phyloP scores from a whole-genome alignment of 1,139 yeast genomes.

The Geotrichum macrosporum region DNA sequence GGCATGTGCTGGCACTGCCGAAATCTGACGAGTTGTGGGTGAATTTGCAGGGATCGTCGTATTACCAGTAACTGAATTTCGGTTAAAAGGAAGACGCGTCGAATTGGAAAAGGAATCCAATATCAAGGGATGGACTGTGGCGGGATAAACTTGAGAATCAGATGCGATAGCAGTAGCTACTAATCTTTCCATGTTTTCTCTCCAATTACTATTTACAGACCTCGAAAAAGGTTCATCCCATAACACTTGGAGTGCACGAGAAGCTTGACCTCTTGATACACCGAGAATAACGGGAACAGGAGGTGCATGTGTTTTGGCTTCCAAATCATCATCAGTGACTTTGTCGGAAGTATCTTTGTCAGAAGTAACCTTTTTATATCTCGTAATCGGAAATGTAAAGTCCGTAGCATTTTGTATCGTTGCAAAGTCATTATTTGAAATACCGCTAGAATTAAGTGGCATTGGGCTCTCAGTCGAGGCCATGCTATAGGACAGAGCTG shows the following conservation, averaged over 20 bases:
- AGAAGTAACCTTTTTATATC: neutral
- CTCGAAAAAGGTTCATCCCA: slow-evolving; percentile 1
- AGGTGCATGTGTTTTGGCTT: slow-evolving; percentile 6
- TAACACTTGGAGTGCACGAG: neutral
- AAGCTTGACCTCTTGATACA: slow-evolving; percentile 5
- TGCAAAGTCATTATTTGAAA: neutral
- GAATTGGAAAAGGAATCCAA: neutral
- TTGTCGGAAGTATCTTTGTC: neutral
- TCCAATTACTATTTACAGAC: slow-evolving; percentile 1
- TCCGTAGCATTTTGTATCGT: neutral
- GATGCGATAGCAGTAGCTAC: neutral
- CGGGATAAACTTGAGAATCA: neutral
- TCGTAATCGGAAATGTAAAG: neutral
- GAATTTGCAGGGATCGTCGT: neutral
- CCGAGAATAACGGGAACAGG: slow-evolving; percentile 6
- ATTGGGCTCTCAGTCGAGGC: neutral
- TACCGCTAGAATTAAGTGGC: neutral
- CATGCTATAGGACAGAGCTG: slow-evolving; percentile 3
- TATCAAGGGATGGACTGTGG: neutral
- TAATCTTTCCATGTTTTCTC: slow-evolving; percentile 7
- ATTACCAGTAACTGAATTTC: neutral
- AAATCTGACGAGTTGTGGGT: neutral
- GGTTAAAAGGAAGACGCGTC: neutral
- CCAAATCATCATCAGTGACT: slow-evolving; percentile 1
- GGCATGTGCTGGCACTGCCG: neutral